A percentile compares a stretch with the other conserved stretches of the same genome.
phyloP scores from a whole-genome alignment of 208 protist species.

The Dictyostelium gargantuum region DNA sequence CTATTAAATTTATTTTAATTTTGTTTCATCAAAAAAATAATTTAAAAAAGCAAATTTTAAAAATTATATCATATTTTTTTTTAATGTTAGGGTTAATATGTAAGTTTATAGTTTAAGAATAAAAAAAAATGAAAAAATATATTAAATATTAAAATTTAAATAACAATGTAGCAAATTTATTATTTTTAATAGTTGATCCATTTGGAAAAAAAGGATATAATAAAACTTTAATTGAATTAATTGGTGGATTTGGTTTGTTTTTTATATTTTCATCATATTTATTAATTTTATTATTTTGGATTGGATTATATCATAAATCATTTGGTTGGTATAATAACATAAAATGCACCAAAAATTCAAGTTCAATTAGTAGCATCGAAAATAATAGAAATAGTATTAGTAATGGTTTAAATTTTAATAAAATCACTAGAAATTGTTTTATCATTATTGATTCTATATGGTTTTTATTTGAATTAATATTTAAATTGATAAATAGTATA shows the following conservation, averaged over 20 bases:
- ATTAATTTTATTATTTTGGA: slow-evolving; percentile 12
- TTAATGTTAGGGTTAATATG: neutral
- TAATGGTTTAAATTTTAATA: neutral
- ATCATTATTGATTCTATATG: neutral
- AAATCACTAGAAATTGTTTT: neutral
- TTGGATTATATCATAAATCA: slow-evolving; percentile 13
- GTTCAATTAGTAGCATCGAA: too few relatives aligned
- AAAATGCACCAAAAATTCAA: too few relatives aligned
- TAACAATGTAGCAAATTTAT: neutral
- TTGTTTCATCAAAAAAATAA: neutral
- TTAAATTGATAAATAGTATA: neutral
- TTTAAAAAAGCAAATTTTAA: neutral
- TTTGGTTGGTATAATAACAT: too few relatives aligned
- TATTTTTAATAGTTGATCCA: slow-evolving; percentile 23
- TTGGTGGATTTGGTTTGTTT: neutral
- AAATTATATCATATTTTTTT: neutral
- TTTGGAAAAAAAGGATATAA: neutral
- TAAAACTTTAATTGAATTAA: neutral
- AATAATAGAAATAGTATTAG: neutral
- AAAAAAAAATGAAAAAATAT: neutral
- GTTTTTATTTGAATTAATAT: neutral
- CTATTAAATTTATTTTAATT: neutral
- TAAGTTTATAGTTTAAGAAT: neutral
- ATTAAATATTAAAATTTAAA: neutral
- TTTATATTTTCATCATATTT: slow-evolving; percentile 31